phyloP scores from a whole-genome alignment of 495 filamentous ascomycete species.

The Penicillium bovifimosum region DNA sequence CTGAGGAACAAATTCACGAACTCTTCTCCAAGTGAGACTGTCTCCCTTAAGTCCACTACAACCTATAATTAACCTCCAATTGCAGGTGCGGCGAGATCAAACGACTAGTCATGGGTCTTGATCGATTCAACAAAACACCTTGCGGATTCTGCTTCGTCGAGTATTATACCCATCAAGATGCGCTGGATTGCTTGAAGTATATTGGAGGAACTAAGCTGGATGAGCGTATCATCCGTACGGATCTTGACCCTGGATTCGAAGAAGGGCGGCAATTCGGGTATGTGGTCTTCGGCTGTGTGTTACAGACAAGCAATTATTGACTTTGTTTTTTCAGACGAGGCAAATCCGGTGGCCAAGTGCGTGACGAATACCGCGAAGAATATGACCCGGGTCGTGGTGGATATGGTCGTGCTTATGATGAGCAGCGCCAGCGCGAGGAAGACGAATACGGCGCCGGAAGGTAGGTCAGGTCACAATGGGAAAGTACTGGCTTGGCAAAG shows the following conservation, averaged over 20 bases:
- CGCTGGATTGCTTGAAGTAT: constrained; percentile 96
- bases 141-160: constrained; percentile 99
- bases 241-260: constrained; percentile 91
- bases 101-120: constrained; percentile 95
- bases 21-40: constrained; percentile 74
- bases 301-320: constrained; percentile 3
- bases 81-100: constrained; percentile 89
- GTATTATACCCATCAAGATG: constrained; percentile 96
- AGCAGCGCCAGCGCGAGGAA: constrained; percentile 56
- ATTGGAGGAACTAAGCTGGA: constrained; percentile 98
- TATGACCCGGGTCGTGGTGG: constrained; percentile 93
- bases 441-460: constrained; percentile 48
- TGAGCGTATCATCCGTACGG: constrained; percentile 93
- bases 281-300: constrained; percentile 7
- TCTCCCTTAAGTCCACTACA: background rate
- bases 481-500: constrained; percentile 19
- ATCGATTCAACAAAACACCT: constrained; percentile 93
- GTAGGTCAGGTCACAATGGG: constrained; percentile 24
- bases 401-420: constrained; percentile 62
- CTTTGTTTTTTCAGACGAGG: constrained; percentile 49
- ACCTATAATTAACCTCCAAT: background rate
- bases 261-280: constrained; percentile 94
- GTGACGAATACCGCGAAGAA: constrained; percentile 95
- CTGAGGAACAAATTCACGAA: constrained; percentile 97
- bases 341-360: constrained; percentile 93